Conservation (phyloP, 768 basidiomycete species). For the Lepiota brunneoincarnata region DNA sequence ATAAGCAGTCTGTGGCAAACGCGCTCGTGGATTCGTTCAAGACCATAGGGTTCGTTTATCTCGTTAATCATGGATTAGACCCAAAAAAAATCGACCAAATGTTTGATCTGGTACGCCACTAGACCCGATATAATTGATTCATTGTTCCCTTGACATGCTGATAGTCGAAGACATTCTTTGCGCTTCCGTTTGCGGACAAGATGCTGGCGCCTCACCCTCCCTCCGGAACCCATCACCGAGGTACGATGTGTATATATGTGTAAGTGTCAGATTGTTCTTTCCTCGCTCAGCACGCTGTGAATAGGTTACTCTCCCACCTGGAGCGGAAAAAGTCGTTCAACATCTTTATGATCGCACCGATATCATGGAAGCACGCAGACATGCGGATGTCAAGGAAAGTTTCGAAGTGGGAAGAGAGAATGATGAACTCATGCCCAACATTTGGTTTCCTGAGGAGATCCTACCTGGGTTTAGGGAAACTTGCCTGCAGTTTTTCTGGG, state of each 20-base stretch:
- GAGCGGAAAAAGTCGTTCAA: constrained; percentile 37
- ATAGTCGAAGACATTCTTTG: constrained; percentile 39
- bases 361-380: constrained; percentile 24
- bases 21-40: constrained; percentile 44
- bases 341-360: constrained; percentile 31
- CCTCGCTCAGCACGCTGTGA: not conserved
- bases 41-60: constrained; percentile 45
- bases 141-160: not conserved
- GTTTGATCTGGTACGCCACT: constrained; percentile 37
- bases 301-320: constrained; percentile 37
- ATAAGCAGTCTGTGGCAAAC: constrained; percentile 36
- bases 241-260: constrained; percentile 21
- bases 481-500: constrained; percentile 51
- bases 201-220: constrained; percentile 43
- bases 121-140: not conserved
- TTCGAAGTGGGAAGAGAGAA: constrained; percentile 54
- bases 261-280: constrained; percentile 17
- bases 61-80: constrained; percentile 40
- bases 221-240: constrained; percentile 43
- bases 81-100: constrained; percentile 33
- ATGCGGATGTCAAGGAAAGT: constrained; percentile 47
- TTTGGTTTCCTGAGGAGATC: constrained; percentile 52
- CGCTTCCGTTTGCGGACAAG: constrained; percentile 34
- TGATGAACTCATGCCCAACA: constrained; percentile 46
- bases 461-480: constrained; percentile 53